Evolutionary conservation across 495 filamentous ascomycete species (phyloP).

Genomic region (Pseudevernia furfuracea): DNA sequence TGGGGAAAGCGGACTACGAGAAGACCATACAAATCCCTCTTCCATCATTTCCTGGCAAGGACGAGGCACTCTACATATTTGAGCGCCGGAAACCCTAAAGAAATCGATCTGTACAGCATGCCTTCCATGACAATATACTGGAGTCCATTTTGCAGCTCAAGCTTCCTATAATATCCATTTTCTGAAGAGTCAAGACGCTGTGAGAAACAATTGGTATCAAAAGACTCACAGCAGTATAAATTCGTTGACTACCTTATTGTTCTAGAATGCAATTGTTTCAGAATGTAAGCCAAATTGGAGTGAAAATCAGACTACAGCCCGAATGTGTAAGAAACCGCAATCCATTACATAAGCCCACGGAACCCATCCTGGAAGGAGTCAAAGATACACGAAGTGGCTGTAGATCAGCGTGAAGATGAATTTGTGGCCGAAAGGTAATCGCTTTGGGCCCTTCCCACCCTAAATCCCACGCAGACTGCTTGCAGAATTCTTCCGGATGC

Average conservation of each 20-base stretch:
- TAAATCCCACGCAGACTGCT: too few relatives aligned
- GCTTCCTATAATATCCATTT: background rate
- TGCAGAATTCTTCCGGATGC: too few relatives aligned
- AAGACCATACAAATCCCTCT: conserved; percentile 42
- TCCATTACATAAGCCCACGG: too few relatives aligned
- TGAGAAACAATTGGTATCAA: background rate
- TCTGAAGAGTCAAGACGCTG: background rate
- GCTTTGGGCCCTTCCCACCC: too few relatives aligned
- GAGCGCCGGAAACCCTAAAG: conserved; percentile 7
- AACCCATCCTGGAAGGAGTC: too few relatives aligned
- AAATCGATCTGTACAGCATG: background rate
- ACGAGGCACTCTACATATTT: conserved; percentile 47
- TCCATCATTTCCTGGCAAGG: conserved; percentile 49
- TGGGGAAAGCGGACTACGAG: conserved; percentile 36
- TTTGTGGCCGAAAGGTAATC: too few relatives aligned
- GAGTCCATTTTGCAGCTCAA: background rate
- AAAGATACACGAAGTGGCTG: too few relatives aligned
- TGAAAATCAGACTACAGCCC: background rate
- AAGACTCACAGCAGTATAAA: background rate
- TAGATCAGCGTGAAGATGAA: too few relatives aligned
- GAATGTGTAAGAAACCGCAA: too few relatives aligned
- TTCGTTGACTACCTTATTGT: background rate
- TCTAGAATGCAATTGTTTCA: background rate
- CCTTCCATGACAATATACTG: background rate
- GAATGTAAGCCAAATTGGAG: background rate